Percentiles rank a stretch among this genome's conserved stretches.
Conservation (phyloP, 1,284 basidiomycete genomes). For the Melanopsichium pennsylvanicum region DNA sequence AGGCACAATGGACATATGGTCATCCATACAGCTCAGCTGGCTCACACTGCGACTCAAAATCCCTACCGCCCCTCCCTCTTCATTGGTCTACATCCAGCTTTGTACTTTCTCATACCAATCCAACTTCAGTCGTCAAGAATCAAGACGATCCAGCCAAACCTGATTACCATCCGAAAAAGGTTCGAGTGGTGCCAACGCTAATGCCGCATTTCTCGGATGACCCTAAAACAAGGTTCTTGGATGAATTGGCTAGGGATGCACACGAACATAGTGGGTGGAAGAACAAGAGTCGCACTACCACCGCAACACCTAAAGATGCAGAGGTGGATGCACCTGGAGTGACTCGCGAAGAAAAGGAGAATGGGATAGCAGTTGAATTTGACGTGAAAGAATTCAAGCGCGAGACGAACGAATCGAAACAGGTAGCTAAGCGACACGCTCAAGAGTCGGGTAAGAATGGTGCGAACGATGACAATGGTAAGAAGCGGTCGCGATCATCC, state of each 20-base stretch:
- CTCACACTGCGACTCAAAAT: neutral
- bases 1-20: constrained; percentile 57
- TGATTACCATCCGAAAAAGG: constrained; percentile 23
- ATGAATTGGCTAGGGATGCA: constrained; percentile 56
- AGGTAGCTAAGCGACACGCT: too few relatives aligned
- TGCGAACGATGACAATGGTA: too few relatives aligned
- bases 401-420: neutral
- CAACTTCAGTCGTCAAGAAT: too few relatives aligned
- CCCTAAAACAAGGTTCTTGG: constrained; percentile 64
- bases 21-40: constrained; percentile 56
- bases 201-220: constrained; percentile 65
- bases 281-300: constrained; percentile 8
- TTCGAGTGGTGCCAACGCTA: constrained; percentile 52
- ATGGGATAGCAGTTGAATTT: constrained; percentile 2
- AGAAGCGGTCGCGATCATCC: too few relatives aligned
- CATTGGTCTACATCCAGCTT: constrained; percentile 35
- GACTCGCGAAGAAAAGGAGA: constrained; percentile 14
- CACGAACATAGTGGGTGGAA: constrained; percentile 59
- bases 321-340: neutral
- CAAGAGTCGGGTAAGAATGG: too few relatives aligned
- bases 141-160: constrained; percentile 5
- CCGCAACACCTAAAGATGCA: neutral
- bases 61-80: constrained; percentile 51
- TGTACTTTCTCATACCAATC: neutral
- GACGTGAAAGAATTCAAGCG: constrained; percentile 1